Evolutionary conservation across 148 eudicot species (phyloP).

Genomic region (Rhododendron ferrugineum): DNA sequence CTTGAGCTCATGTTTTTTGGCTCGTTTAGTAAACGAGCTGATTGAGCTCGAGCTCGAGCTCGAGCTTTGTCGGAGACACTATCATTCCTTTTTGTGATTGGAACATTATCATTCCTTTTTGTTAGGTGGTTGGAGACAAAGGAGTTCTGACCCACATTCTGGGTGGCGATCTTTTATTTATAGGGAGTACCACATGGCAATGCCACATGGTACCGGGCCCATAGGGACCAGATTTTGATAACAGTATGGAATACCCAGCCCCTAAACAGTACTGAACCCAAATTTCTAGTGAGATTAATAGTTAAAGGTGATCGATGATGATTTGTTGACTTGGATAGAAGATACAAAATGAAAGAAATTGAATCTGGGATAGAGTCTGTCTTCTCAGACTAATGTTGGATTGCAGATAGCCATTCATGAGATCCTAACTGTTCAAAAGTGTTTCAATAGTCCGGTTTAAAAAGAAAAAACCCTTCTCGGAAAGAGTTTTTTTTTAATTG

Average conservation of each 20-base stretch:
- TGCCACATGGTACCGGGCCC: neutral
- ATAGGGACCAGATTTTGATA: neutral
- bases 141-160: neutral
- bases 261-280: neutral
- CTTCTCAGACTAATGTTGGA: neutral
- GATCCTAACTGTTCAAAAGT: no score
- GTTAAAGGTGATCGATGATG: constrained; percentile 14
- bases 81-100: no score
- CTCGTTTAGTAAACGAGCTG: no score
- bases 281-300: neutral
- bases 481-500: no score
- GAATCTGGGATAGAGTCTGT: constrained; percentile 15
- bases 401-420: neutral
- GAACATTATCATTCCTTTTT: no score
- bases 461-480: no score
- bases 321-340: constrained; percentile 4
- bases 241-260: neutral
- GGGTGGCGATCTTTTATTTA: no score
- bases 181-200: neutral
- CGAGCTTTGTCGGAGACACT: no score
- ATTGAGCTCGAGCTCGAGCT: no score
- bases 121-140: neutral
- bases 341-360: neutral
- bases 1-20: no score
- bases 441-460: no score